These are phyloP conservation scores for Beta lomatogona DNA, from an alignment of 179 eudicot species.

Conservation along the genomic window DNA sequence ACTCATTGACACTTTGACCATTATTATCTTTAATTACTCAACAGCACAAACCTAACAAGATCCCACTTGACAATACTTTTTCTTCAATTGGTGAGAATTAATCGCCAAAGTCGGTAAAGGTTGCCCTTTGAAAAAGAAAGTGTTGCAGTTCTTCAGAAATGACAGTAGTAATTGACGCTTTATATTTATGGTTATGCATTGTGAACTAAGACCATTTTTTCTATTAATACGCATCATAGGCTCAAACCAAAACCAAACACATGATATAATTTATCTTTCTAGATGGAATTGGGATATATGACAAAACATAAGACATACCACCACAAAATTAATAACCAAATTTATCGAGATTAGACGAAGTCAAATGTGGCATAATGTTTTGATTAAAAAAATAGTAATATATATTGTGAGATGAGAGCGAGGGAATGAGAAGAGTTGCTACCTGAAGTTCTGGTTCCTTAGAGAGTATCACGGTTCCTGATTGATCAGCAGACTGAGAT, in stretches of 20 bases:
- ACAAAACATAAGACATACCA: too few species aligned
- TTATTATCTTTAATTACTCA: too few species aligned
- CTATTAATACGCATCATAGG: too few species aligned
- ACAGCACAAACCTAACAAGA: background rate
- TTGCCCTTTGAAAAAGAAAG: too few species aligned
- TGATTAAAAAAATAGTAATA: background rate
- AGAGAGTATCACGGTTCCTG: conserved; percentile 85
- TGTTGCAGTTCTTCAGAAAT: too few species aligned
- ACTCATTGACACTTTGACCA: too few species aligned
- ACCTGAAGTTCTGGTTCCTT: conserved; percentile 94
- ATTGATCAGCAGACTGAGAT: conserved; percentile 74
- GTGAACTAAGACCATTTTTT: too few species aligned
- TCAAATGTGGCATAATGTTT: background rate
- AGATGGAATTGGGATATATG: too few species aligned
- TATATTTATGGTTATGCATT: background rate
- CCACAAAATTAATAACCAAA: background rate
- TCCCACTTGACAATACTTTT: background rate
- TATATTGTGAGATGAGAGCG: background rate
- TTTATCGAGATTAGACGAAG: background rate
- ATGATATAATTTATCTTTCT: too few species aligned
- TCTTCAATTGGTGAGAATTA: too few species aligned
- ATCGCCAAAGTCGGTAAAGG: too few species aligned
- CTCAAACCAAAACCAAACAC: too few species aligned
- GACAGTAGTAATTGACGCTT: background rate
- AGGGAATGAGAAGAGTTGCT: background rate